A percentile compares a stretch with the other conserved stretches of the same genome.
Evolutionary conservation across 2,329 filamentous ascomycete genomes (phyloP).

Genomic region (Cladosporium sp.): DNA sequence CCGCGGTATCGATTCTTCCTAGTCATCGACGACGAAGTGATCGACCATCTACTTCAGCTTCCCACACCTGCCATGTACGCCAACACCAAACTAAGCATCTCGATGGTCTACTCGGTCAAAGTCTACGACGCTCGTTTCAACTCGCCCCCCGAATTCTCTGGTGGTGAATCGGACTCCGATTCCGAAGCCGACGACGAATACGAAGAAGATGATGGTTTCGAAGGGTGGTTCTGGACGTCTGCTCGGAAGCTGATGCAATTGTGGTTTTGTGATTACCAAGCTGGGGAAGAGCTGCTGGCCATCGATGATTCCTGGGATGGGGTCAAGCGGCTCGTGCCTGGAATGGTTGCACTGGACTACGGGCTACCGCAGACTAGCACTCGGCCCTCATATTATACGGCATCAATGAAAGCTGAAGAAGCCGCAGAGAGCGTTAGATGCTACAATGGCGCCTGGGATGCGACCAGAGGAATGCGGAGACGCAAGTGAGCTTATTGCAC

Average conservation of each 20-base stretch:
- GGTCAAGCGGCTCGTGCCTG: background rate
- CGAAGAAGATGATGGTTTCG: background rate
- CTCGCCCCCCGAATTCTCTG: background rate
- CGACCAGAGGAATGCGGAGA: too few species aligned
- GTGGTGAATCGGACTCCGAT: background rate
- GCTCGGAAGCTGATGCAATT: background rate
- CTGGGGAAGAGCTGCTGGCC: background rate
- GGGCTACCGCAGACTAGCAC: too few species aligned
- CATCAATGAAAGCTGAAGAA: too few species aligned
- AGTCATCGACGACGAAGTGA: background rate
- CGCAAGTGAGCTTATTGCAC: too few species aligned
- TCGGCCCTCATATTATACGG: too few species aligned
- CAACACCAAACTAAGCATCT: too few species aligned
- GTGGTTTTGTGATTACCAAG: background rate
- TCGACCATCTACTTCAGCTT: background rate
- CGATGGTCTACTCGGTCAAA: background rate
- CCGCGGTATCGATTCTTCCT: conserved; percentile 1
- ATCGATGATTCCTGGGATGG: background rate
- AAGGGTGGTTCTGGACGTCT: conserved; percentile 1
- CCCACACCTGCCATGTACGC: background rate
- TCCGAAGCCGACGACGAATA: background rate
- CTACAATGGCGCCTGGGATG: too few species aligned
- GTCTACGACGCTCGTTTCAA: background rate
- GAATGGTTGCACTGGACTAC: background rate
- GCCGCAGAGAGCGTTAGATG: too few species aligned